phyloP scores from a whole-genome alignment of 2,329 filamentous ascomycete genomes.

The Thielaviopsis euricoi region DNA sequence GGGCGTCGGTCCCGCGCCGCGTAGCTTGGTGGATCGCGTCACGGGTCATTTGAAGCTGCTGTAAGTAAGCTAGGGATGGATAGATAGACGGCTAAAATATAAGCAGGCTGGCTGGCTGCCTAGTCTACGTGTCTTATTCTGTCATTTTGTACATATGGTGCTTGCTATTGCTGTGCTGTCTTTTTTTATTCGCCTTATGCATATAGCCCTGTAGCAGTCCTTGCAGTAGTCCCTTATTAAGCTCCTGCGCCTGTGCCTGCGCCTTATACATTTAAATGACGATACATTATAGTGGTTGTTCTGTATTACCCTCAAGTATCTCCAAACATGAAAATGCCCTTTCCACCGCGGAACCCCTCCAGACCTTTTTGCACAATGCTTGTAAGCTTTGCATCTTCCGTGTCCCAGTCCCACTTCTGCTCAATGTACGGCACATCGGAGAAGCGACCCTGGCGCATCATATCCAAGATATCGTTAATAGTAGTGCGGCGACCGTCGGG shows the following conservation, averaged over 20 bases:
- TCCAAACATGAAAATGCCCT: slow-evolving; percentile 74
- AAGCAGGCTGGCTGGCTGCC: no score
- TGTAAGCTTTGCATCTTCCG: slow-evolving; percentile 49
- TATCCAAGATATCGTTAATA: slow-evolving; percentile 65
- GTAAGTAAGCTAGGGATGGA: slow-evolving; percentile 24
- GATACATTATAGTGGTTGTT: no score
- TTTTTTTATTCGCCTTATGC: no score
- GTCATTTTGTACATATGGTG: no score
- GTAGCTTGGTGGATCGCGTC: slow-evolving; percentile 71
- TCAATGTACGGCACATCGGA: slow-evolving; percentile 69
- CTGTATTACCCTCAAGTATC: slow-evolving; percentile 28
- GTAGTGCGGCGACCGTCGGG: slow-evolving; percentile 59
- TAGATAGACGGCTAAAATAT: no score
- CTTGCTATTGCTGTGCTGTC: no score
- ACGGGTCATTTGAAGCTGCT: slow-evolving; percentile 74
- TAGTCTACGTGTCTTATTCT: not conserved
- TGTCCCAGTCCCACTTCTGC: slow-evolving; percentile 70
- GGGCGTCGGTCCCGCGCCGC: slow-evolving; percentile 67
- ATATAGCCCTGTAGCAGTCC: no score
- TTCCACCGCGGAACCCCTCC: slow-evolving; percentile 69
- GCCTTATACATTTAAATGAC: no score
- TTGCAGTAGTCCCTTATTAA: no score
- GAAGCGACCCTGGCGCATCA: slow-evolving; percentile 63
- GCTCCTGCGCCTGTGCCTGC: no score
- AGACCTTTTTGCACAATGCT: slow-evolving; percentile 69